Base-by-base conservation (phyloP, 331 rosid genomes). In the Cucumis variabilis region DNA sequence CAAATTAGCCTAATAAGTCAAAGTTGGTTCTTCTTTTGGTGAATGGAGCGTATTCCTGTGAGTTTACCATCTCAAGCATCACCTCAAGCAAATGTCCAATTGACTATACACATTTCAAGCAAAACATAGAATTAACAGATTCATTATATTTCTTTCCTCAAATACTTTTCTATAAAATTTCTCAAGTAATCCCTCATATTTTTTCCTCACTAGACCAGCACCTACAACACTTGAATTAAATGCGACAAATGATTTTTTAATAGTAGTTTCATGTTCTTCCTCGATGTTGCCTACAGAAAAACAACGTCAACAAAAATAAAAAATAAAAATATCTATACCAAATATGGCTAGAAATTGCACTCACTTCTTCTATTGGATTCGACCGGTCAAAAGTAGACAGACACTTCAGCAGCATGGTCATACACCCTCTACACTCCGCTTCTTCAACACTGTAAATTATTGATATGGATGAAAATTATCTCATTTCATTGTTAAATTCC, bases 261-360 rank as follows among this genome's bases (percentile, higher is more conserved):
- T 94, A 70, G 98, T 98, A 87, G 90, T 91, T 89, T 95, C 99
- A 82, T 96, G 99, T 19, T 95, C 92, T 88, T 98, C 93, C 95
- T 95, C 88, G 95, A 82, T 82, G 94, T 89, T 89, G 88, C 94
- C 99, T 96, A 84, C 87, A 74, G 80, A 7, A 87, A 73, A 37
- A 25, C 82, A 88, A 85, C 73, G 74, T 92, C 69, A 90, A 30
- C 89, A 76, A 90, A 53, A 48, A 53, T 62, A 48, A 50, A 50
- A 55, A 55, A 16, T 65, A 55, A 37, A 73, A 83, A 24, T 77
- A 80, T 73, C 33, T 30, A 24, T 0, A 83, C 68, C 41, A 11
- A 88, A 72, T 78, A 21, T 44, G 50, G n/a, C n/a, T 15, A 74
- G 58, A 23, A 0, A 5, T 66, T 88, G n/a, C 82, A 92, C 98